A percentile compares a stretch with the other conserved stretches of the same genome.
phyloP scores from a whole-genome alignment of 148 eudicot species.

The Spergularia marina region DNA sequence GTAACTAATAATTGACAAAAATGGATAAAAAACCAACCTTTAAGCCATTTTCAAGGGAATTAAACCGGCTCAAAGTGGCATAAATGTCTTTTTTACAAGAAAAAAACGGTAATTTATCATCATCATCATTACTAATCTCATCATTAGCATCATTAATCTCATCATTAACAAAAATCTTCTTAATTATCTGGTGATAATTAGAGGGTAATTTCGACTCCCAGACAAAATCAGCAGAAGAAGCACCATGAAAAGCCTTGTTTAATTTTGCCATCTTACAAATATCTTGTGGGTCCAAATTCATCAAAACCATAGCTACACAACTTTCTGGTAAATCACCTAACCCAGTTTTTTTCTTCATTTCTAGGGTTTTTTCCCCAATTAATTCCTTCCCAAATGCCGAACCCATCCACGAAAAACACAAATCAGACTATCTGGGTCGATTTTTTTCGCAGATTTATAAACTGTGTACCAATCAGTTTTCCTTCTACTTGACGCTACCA shows the following conservation, averaged over 20 bases:
- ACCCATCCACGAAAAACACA: constrained; percentile 38
- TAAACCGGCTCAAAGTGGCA: constrained; percentile 47
- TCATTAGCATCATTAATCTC: background rate
- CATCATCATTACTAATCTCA: constrained; percentile 10
- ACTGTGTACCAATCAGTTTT: background rate
- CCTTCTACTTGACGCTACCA: background rate
- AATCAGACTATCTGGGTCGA: constrained; percentile 8
- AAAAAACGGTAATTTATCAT: constrained; percentile 19
- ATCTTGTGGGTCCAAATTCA: constrained; percentile 61
- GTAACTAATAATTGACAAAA: background rate
- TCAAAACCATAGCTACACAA: constrained; percentile 63
- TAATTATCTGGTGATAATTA: constrained; percentile 43
- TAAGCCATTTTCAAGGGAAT: constrained; percentile 57
- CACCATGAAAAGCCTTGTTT: constrained; percentile 55
- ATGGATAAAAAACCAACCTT: constrained; percentile 44
- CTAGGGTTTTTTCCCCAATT: constrained; percentile 16
- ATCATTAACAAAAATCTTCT: constrained; percentile 41
- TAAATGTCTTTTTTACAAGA: constrained; percentile 69
- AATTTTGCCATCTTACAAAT: constrained; percentile 60
- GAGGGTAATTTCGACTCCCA: constrained; percentile 81
- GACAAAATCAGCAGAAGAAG: constrained; percentile 82
- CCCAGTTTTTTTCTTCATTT: constrained; percentile 28
- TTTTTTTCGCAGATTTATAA: background rate
- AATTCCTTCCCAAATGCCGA: constrained; percentile 35
- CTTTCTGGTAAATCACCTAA: constrained; percentile 87